phyloP scores from a whole-genome alignment of 805 yeast species.

The Yarrowia sp. region DNA sequence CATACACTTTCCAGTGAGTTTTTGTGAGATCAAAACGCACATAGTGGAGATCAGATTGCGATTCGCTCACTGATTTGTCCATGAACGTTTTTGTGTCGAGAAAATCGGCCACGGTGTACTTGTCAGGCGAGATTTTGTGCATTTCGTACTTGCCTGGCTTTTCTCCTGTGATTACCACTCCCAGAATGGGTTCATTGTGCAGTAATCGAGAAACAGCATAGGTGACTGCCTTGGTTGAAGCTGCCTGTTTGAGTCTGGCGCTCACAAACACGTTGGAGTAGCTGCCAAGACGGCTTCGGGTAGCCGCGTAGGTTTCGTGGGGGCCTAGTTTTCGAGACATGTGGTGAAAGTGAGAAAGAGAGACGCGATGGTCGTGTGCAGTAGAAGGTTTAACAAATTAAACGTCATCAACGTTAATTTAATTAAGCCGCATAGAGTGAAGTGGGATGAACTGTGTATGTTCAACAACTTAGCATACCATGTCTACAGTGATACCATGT shows the following conservation, averaged over 20 bases:
- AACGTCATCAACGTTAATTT: too few relatives aligned
- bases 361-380: background rate
- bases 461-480: too few relatives aligned
- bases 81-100: background rate
- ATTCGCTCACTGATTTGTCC: conserved; percentile 1
- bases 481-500: too few relatives aligned
- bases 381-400: background rate
- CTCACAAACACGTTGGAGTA: conserved; percentile 31
- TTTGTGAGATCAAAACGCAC: conserved; percentile 16
- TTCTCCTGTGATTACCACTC: background rate
- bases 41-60: conserved; percentile 19
- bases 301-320: conserved; percentile 28
- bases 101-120: background rate
- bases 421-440: too few relatives aligned
- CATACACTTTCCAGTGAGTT: conserved; percentile 42
- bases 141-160: conserved; percentile 13
- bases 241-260: background rate
- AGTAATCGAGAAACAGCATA: conserved; percentile 3
- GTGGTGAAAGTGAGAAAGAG: too few relatives aligned
- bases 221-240: background rate
- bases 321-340: conserved; percentile 29
- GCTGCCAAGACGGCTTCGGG: conserved; percentile 4
- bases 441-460: too few relatives aligned
- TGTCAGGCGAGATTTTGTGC: background rate
- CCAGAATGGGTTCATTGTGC: conserved; percentile 13